Evolutionary conservation across 1,284 basidiomycete genomes (phyloP).

Genomic region (Ustilago curta): DNA sequence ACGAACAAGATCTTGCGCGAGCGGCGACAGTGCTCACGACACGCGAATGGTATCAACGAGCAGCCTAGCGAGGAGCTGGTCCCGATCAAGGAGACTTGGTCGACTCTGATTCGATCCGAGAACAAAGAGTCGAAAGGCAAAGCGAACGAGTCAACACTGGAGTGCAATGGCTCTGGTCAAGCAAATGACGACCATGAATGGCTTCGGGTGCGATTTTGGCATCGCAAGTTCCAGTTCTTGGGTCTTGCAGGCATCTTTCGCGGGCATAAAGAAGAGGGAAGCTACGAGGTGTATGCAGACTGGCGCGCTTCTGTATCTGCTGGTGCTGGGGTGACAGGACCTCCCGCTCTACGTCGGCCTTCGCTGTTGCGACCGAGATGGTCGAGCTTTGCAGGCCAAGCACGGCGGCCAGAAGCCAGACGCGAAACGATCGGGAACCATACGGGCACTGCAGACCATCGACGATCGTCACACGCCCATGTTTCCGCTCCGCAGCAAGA

Average conservation of each 20-base stretch:
- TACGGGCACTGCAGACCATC: background rate
- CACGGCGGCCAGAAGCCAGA: conserved; percentile 7
- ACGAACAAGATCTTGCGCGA: conserved; percentile 16
- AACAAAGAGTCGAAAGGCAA: background rate
- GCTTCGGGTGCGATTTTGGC: conserved; percentile 33
- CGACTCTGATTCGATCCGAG: conserved; percentile 2
- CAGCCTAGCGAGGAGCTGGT: conserved; percentile 20
- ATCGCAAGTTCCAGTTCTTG: conserved; percentile 32
- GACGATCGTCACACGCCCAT: conserved; percentile 16
- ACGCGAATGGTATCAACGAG: background rate
- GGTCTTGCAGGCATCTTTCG: conserved; percentile 39
- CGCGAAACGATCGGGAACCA: conserved; percentile 12
- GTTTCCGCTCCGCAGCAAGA: conserved; percentile 8
- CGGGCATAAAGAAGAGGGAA: conserved; percentile 14
- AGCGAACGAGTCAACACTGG: background rate
- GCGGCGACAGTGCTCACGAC: background rate
- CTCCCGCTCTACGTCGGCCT: conserved; percentile 3
- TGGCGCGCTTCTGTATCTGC: conserved; percentile 29
- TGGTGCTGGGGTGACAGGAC: background rate
- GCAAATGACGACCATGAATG: conserved; percentile 9
- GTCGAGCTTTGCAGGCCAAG: conserved; percentile 37
- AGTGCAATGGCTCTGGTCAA: background rate
- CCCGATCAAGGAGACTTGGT: conserved; percentile 16
- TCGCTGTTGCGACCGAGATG: conserved; percentile 20
- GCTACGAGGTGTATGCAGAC: conserved; percentile 20